phyloP scores from a whole-genome alignment of 2,329 filamentous ascomycete species.

The Fusarium liriodendri region DNA sequence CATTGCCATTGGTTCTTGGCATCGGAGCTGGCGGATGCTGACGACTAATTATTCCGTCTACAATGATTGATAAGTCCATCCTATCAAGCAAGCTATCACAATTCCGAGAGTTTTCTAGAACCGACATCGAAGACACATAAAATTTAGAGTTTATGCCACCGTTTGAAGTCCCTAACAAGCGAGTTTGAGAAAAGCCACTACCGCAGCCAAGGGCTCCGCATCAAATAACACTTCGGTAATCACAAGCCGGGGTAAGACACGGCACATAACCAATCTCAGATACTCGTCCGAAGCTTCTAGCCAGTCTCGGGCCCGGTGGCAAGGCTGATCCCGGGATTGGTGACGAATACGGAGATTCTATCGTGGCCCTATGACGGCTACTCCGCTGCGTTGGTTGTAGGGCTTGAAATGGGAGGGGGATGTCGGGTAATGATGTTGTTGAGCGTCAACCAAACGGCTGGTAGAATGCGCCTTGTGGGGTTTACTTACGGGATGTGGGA shows the following conservation, averaged over 20 bases:
- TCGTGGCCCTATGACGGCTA: neutral
- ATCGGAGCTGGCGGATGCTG: neutral
- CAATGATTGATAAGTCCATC: neutral
- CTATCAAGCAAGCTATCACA: neutral
- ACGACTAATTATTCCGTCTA: neutral
- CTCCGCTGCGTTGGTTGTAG: neutral
- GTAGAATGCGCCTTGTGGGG: neutral
- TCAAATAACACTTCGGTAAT: constrained; percentile 3
- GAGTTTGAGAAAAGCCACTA: constrained; percentile 24
- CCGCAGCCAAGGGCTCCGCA: neutral
- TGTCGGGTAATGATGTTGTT: neutral
- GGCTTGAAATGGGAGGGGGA: neutral
- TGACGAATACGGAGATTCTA: constrained; percentile 4
- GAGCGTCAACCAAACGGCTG: neutral
- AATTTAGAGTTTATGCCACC: constrained; percentile 28
- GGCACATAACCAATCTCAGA: neutral
- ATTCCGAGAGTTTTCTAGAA: neutral
- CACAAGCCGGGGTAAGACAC: constrained; percentile 7
- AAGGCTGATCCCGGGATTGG: neutral
- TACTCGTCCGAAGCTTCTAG: neutral
- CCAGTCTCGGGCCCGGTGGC: neutral
- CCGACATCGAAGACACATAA: neutral
- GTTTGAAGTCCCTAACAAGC: constrained; percentile 18
- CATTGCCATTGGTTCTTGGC: neutral
- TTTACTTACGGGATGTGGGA: neutral